A percentile compares a stretch with the other conserved stretches of the same genome.
Conservation (phyloP, 2,329 filamentous ascomycete species). For the Cladosporium sp. region DNA sequence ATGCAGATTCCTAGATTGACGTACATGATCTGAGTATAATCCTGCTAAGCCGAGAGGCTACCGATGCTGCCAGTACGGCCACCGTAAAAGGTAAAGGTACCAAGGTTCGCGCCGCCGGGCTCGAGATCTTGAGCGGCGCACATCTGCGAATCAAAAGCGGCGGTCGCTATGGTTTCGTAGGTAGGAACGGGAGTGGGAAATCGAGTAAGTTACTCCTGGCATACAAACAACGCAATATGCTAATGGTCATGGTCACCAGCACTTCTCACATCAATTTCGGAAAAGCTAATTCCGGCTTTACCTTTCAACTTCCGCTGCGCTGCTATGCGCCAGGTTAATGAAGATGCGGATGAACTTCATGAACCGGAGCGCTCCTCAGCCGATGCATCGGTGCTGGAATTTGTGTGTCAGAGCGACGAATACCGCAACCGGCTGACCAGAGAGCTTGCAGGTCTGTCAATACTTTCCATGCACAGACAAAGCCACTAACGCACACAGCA, state of each 20-base stretch:
- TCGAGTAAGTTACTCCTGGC: slow-evolving; percentile 56
- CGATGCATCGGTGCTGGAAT: slow-evolving; percentile 27
- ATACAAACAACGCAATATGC: background rate
- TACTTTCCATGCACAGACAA: slow-evolving; percentile 16
- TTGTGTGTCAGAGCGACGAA: slow-evolving; percentile 28
- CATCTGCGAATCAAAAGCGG: slow-evolving; percentile 71
- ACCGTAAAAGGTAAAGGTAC: slow-evolving; percentile 54
- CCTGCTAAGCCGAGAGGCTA: slow-evolving; percentile 49
- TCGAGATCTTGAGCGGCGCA: slow-evolving; percentile 69
- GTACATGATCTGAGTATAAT: slow-evolving; percentile 71
- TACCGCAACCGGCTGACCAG: slow-evolving; percentile 24
- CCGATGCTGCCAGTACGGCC: slow-evolving; percentile 30
- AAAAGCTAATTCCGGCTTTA: slow-evolving; percentile 21
- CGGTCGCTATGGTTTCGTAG: slow-evolving; percentile 73
- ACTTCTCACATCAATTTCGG: slow-evolving; percentile 44
- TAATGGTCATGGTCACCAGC: slow-evolving; percentile 67
- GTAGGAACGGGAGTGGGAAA: slow-evolving; percentile 80
- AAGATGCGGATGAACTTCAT: slow-evolving; percentile 16
- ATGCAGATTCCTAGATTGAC: slow-evolving; percentile 36
- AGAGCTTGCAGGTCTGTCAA: slow-evolving; percentile 23
- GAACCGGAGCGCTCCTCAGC: slow-evolving; percentile 14
- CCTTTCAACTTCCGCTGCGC: slow-evolving; percentile 16
- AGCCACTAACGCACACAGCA: background rate
- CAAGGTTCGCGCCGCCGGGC: slow-evolving; percentile 39
- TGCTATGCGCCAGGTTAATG: slow-evolving; percentile 17